Percentiles rank a stretch among this genome's conserved stretches.
phyloP scores from a whole-genome alignment of 2,329 filamentous ascomycete species.

The Rhinocladiella mackenziei region DNA sequence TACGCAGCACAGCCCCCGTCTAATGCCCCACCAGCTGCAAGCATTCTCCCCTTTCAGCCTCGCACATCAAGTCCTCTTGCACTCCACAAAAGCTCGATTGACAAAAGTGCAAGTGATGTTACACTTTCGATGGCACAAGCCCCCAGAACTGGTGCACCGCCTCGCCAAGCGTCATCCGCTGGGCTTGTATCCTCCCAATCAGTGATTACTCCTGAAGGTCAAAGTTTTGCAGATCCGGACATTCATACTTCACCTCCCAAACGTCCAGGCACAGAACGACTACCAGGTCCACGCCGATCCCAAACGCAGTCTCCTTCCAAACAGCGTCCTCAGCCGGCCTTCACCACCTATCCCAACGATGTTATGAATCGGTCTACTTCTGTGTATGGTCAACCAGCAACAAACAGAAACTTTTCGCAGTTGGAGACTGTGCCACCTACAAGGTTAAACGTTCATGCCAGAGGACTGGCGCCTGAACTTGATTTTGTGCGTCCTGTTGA shows the following conservation, averaged over 20 bases:
- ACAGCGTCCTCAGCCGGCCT: slow-evolving; percentile 47
- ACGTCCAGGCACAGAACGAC: slow-evolving; percentile 16
- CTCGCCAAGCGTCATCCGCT: slow-evolving; percentile 13
- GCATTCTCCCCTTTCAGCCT: slow-evolving; percentile 54
- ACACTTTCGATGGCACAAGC: slow-evolving; percentile 13
- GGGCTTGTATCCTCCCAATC: slow-evolving; percentile 8
- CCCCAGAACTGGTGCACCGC: slow-evolving; percentile 2
- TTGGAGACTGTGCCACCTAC: slow-evolving; percentile 32
- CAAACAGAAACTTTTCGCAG: slow-evolving; percentile 16
- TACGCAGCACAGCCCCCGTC: slow-evolving; percentile 40
- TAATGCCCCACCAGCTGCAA: slow-evolving; percentile 28
- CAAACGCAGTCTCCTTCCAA: slow-evolving; percentile 59
- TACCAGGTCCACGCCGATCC: slow-evolving; percentile 46
- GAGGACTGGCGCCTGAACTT: slow-evolving; percentile 48
- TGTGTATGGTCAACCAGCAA: slow-evolving; percentile 46
- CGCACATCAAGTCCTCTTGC: slow-evolving; percentile 63
- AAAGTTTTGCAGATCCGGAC: slow-evolving; percentile 26
- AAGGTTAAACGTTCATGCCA: slow-evolving; percentile 33
- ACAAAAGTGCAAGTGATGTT: slow-evolving; percentile 12
- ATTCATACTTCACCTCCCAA: slow-evolving; percentile 39
- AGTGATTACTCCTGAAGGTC: slow-evolving; percentile 27
- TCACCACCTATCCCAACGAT: slow-evolving; percentile 43
- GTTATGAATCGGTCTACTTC: slow-evolving; percentile 52
- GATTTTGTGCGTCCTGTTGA: slow-evolving; percentile 55
- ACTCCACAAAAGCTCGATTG: slow-evolving; percentile 38